Base-by-base conservation (phyloP, 2,329 filamentous ascomycete species). In the Ramichloridium luteum region DNA sequence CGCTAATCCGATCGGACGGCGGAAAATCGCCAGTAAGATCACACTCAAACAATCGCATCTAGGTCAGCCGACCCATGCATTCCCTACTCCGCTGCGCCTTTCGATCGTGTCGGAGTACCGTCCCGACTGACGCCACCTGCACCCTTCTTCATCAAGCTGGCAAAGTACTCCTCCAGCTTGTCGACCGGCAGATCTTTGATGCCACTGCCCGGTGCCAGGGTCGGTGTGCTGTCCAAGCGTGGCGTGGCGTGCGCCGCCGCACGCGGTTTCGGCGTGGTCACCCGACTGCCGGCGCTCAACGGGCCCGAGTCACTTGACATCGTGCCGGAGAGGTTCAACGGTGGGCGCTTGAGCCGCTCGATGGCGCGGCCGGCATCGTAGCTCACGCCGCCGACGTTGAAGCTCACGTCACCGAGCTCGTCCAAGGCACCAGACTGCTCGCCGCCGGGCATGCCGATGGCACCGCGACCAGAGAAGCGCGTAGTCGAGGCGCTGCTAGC, bases 331-430 rank as follows among this genome's bases (percentile, higher is more conserved):
- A 31, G 13, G 29, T 34, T 11, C 15, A 29, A 13, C 28, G 31
- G 13, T 11, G 44, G 41, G 5, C 50, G 38, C 35, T 50, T 51
- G 6, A 54, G 36, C n/a, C 48, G 39, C 33, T 53, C 50, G 27
- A 54, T 53, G 6, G 48, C 51, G 25, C 47, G 47, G 32, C 51
- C 49, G 3, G 50, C 50, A 27, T 54, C 52, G 34, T 57, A 57
- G 53, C 93, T 85, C 41, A 98, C 94, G 32, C 90, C 90, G 25
- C 90, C 90, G 70, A 98, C 90, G 55, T 98, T 98, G 62, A 96
- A 94, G 17, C 43, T 47, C 13, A 54, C 51, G 20, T 51, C 51
- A 14, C 51, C 51, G 3, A 54, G 39, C 13, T 47, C 44, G 28
- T 46, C 41, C n/a, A 54, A 36, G 3, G 51, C 51, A 13, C 50